Conservation (phyloP, 129 eudicot genomes). For the Artemisia tridentata region DNA sequence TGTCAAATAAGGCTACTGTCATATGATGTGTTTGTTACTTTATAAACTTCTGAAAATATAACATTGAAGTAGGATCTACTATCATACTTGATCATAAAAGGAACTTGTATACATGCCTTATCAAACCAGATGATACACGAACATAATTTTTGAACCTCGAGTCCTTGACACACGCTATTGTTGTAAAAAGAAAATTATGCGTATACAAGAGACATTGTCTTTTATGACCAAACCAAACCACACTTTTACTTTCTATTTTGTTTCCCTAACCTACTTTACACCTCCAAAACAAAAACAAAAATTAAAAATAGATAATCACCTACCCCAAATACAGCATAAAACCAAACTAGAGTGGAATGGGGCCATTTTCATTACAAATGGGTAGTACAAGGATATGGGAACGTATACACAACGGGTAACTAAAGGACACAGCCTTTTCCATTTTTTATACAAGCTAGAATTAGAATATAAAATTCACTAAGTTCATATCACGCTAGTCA, state of each 20-base stretch:
- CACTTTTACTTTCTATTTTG: background rate
- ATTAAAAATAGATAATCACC: background rate
- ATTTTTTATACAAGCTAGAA: background rate
- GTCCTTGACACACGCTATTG: background rate
- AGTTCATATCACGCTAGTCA: background rate
- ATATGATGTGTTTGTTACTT: too few relatives aligned
- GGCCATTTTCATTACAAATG: conserved; percentile 12
- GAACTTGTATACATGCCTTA: background rate
- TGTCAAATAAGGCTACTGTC: too few relatives aligned
- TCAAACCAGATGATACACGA: background rate
- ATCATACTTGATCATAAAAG: too few relatives aligned
- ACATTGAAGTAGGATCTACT: too few relatives aligned
- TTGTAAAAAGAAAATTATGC: background rate
- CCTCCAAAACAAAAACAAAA: background rate
- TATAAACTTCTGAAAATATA: too few relatives aligned
- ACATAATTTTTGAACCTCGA: background rate
- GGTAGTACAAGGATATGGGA: conserved; percentile 9
- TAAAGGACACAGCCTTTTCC: conserved; percentile 9
- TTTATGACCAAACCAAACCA: background rate
- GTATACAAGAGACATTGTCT: background rate
- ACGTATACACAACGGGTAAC: conserved; percentile 19
- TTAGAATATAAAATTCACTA: background rate
- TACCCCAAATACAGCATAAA: background rate
- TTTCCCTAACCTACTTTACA: conserved; percentile 7
- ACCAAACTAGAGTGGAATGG: conserved; percentile 1